Conservation (phyloP, 768 basidiomycete genomes). For the Boletus pseudopeckii region DNA sequence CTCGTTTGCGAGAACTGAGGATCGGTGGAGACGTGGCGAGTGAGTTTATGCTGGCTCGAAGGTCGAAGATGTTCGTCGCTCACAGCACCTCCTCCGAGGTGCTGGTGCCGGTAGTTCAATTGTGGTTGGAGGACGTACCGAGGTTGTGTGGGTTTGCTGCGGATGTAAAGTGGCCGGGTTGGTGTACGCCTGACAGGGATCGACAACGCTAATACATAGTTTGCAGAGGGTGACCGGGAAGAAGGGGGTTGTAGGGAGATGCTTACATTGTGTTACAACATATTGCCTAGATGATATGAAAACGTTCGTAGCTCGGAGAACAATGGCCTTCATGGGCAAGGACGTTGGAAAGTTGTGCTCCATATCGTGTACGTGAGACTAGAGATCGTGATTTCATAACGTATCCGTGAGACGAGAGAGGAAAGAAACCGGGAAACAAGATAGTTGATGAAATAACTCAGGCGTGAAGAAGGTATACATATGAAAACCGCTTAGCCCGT, state of each 20-base stretch:
- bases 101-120: constrained; percentile 9
- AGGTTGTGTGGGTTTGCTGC: constrained; percentile 21
- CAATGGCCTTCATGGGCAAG: not conserved
- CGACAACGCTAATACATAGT: not conserved
- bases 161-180: constrained; percentile 21
- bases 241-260: not conserved
- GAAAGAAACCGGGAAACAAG: not conserved
- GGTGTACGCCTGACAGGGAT: constrained; percentile 15
- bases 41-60: constrained; percentile 23
- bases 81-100: not conserved
- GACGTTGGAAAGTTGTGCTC: not conserved
- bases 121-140: constrained; percentile 22
- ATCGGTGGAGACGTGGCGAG: constrained; percentile 24
- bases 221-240: not conserved
- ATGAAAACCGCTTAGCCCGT: constrained; percentile 30
- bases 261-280: not conserved
- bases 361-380: constrained; percentile 3
- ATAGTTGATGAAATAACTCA: not conserved
- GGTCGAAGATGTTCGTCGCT: constrained; percentile 18
- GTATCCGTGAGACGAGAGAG: not conserved
- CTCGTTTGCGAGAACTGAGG: constrained; percentile 10
- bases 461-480: not conserved
- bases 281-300: not conserved
- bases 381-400: not conserved
- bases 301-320: not conserved